Base-by-base conservation (phyloP, 129 eudicot genomes). In the Artemisia annua region DNA sequence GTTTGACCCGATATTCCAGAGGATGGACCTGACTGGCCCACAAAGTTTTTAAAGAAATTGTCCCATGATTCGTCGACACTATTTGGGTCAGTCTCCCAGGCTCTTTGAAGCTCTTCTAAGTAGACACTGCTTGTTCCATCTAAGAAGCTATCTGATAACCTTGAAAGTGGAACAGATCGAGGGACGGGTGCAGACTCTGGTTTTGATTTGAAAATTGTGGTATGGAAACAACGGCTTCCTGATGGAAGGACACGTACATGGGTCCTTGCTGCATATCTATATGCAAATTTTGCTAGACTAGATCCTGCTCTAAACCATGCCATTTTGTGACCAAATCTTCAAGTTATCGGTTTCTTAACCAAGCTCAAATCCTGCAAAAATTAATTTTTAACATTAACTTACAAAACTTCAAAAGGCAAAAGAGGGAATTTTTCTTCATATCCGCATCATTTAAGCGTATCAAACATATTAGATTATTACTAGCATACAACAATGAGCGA, bases 11-110 rank as follows among this genome's bases (percentile, higher is more conserved):
- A 94, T 62, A 94, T 75, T 17, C 97, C 90, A 7, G 96, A 89
- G 0, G 99, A 90, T 3, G 89, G 70, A 60, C 88, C 67, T 3
- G 96, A 89, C 65, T 85, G 96, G 48, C 99, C 97, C 44, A 86
- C 88, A 81, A 94, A 94, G 76, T 94, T 94, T 67, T 88, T 73
- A 26, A 94, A 94, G 80, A 94, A 94, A 55, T 90, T 94, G 70
- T 94, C 96, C 99, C 99, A 94, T 20, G 99, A 94, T 50, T 90
- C 94, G 59, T 94, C 99, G 52, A 94, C 96, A 50, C 99, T 94
- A 9, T 76, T 78, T 0, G 97, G 99, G 80, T 94, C 96, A 24
- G 91, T 76, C 65, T 94, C 99, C 99, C 99, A 94, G 15, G 97
- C 89, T 67, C 99, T 81, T 73, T 94, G 99, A 32, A 94, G 96